Evolutionary conservation across 768 basidiomycete species (phyloP), one percentile per base, ranked within the genome.

Genomic region (Mycena kentingensis): DNA sequence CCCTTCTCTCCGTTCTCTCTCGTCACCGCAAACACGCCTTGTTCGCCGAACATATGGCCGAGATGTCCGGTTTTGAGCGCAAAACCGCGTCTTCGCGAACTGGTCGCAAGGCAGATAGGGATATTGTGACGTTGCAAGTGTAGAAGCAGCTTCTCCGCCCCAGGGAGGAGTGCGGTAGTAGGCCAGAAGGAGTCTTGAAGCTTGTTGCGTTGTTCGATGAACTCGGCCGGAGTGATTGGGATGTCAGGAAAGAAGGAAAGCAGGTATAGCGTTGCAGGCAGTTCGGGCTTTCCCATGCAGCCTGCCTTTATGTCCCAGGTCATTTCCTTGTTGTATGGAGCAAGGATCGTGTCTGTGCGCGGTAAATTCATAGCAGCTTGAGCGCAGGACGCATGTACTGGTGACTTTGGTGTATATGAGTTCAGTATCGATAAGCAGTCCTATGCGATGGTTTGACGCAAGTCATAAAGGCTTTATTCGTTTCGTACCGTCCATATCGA

Each of bases 281-380:
- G 68, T 70, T 88, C 85, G 52, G 87, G 81, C 75, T 87, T 89
- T 49, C 91, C 91, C 91, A 93, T 93, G 51, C 88, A 80, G 0
- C 86, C 88, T n/a, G 88, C 84, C 64, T 93, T 92, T 51, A 93
- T 90, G 51, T 89, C 85, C 90, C 90, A 92, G 3, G 88, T 88
- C 86, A 93, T 89, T 56, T 80, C 70, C 55, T 83, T 84, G 24
- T 88, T 90, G 62, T 87, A 85, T 11, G 74, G 76, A 16, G 75
- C 81, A 18, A 95, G 80, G 45, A 92, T 85, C 24, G 82, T 77
- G 71, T 93, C 90, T 88, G 58, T 26, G 22, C 19, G 22, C 7
- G 13, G 22, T 42, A 19, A 42, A 42, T 32, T 42, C 11, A 19
- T 24, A 6, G 22, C 41, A 22, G 21, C 8, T 19, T 5, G n/a